Base-by-base conservation (phyloP, 371 early-diverging fungal genomes). In the Encephalitozoon romaleae region DNA sequence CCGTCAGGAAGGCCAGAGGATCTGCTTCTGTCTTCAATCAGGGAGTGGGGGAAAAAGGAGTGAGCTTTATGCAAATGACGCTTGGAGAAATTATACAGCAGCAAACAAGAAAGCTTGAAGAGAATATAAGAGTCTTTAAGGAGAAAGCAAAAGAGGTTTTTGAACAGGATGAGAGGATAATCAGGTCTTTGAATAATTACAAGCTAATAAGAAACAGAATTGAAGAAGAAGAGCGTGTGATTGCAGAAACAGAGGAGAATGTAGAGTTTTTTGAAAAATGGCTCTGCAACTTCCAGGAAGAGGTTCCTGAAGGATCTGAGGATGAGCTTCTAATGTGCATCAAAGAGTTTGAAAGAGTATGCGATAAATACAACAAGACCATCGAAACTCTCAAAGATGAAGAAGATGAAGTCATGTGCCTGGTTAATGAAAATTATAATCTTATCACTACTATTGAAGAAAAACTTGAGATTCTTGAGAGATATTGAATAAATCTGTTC, bases 391-490 rank as follows among this genome's bases (percentile, higher is more conserved):
- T 77, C 8, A 75, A 79, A 47, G 81, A 83, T 55, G 78, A 79
- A 15, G 77, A 83, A 34, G 77, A 73, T 64, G 80, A 79, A 42
- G 76, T 83, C n/a, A 32, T 81, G 47, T 73, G 68, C 30, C 47
- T 83, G n/a, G 49, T 81, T 5, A 83, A 83, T 47, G 83, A 81
- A 67, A 83, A 81, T 49, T 72, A 72, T 47, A 76, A 77, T 39
- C 45, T 72, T 4, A 76, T 78, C 28, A 53, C 49, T 18, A 30
- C 63, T 0, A 70, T 80, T n/a, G 83, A 83, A 59, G 66, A 64
- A 55, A 70, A 77, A 42, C 45, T 83, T 8, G 78, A 83, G 51
- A 26, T 47, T 47, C 70, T 76, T 30, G 72, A 78, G 47, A 76
- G 28, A 47, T 55, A 72, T 55, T 49, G 9, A 67, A 67, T 71